Base-by-base conservation (phyloP, 2,329 filamentous ascomycete species). In the Boeremia lycopersici region DNA sequence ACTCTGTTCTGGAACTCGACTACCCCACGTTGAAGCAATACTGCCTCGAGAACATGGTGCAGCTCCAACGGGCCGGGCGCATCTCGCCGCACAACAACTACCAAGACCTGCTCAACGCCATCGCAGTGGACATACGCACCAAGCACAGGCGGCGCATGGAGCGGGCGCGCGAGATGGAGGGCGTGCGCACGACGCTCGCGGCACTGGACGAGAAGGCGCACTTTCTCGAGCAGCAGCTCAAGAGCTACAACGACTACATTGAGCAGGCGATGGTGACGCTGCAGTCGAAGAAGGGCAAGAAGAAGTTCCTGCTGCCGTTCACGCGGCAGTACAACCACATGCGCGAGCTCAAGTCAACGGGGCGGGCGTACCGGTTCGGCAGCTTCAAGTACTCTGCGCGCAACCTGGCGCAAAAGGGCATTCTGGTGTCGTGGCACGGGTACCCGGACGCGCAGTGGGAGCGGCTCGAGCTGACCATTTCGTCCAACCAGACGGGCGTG, bases 291-390 rank as follows among this genome's bases (percentile, higher is more conserved):
- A 97, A 97, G 78, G 93, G 89, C 59, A 96, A 96, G 79, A 96
- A 96, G 76, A 86, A 89, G 48, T 97, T 97, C 82, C 83, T 97
- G 51, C 84, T 99, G 74, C 95, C 95, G 12, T 99, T 99, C 75
- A 97, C 93, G 23, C 96, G 96, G 71, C 95, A 99, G 76, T 99
- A 96, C 85, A 96, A 97, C 76, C 95, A 99, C 77, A 92, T 98
- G 79, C 89, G 92, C 62, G 95, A 99, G 78, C 87, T 99, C 29
- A 91, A 97, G 72, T 89, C 91, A 54, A 89, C 89, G 7, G 95
- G 95, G 26, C 91, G 93, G 44, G 91, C 96, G 48, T 96, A 96
- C 75, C 96, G 96, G 74, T 99, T 99, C 72, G 95, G 96, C 60
- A 96, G 90, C 33, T 99, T 89, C 86, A 98, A 98, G 79, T 99